Evolutionary conservation across 1,284 basidiomycete genomes (phyloP), one percentile per base, ranked within the genome.

Genomic region (Trichosporon ovoides): DNA sequence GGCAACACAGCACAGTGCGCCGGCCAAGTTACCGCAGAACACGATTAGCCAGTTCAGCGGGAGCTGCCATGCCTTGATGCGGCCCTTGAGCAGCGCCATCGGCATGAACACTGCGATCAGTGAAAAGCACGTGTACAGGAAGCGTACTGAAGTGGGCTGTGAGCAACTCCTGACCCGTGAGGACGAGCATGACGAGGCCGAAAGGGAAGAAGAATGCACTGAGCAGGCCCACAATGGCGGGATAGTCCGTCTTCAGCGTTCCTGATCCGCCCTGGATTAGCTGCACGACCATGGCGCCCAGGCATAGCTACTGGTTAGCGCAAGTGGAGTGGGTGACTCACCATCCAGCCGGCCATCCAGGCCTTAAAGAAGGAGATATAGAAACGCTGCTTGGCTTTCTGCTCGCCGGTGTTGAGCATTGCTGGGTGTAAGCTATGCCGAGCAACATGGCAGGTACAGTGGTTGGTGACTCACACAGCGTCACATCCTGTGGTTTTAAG

Each of bases 1-100:
- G 1, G 66, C 73, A n/a, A 70, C 68, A 58, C 65, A 75, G 35
- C 70, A 65, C 13, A 77, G 62, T 0, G 68, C 64, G 13, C 76
- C 75, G 31, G 68, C 63, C 20, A 77, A 66, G 59, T 76, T 77
- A 3, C 73, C 75, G 52, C 74, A 62, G 58, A 77, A 76, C 38
- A 72, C 71, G 51, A 76, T 69, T 20, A 70, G 24, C 74, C 74
- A 77, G 52, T 73, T 69, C 48, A 69, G 49, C 0, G 60, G 63
- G 2, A 65, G 55, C 34, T 66, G 60, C 66, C 68, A 67, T 7
- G 58, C 16, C 55, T 62, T 65, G 49, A 64, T 57, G 1, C 56
- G 50, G 12, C 63, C 37, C 35, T 61, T 63, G 35, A 69, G 56
- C 9, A 59, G 46, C 3, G 64, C 56, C 65, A 69, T 66, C 9